Evolutionary conservation across 2,329 filamentous ascomycete species (phyloP), one percentile per base, ranked within the genome.

Genomic region (Xylogone sp.): DNA sequence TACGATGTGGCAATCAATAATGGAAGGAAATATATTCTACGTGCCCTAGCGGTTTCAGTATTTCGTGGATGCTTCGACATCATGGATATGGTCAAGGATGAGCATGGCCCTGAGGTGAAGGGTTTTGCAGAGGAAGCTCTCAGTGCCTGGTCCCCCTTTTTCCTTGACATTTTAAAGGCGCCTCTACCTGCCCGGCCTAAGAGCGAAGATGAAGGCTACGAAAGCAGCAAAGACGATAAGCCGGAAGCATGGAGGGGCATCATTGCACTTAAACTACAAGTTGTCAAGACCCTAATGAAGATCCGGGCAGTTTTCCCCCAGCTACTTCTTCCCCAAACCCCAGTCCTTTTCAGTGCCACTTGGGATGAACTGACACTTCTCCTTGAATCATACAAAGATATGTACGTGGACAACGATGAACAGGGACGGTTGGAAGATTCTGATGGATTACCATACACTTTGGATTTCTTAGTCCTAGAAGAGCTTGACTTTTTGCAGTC

Each of bases 401-500:
- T 96, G 64, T 99, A 95, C 69, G 89, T 97, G 59, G 79, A 88
- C 50, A 85, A 89, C 57, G 90, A 93, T 60, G 83, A 87, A 44
- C 92, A 97, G 70, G 90, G 91, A 50, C 84, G 93, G 34, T 72
- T 97, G 29, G 92, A 96, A 68, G 92, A 97, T 67, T 83, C 88
- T 3, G 93, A 99, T 66, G 86, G 86, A 42, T 77, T 99, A n/a
- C 91, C 93, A 0, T 97, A 96, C 69, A 96, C 92, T 1, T 77
- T 99, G 21, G 94, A 99, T 69, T 94, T 96, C 64, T 79, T 99
- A 48, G 84, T 97, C 3, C 75, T 97, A 7, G 94, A 99, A 68
- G 92, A 97, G 68, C 77, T 99, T 21, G 94, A 99, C 69, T 92
- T 97, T 64, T 82, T 99, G 66, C 94, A 96, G 70, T 86, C 91